Evolutionary conservation across 2,329 filamentous ascomycete species (phyloP).

Genomic region (Alternaria dauci): DNA sequence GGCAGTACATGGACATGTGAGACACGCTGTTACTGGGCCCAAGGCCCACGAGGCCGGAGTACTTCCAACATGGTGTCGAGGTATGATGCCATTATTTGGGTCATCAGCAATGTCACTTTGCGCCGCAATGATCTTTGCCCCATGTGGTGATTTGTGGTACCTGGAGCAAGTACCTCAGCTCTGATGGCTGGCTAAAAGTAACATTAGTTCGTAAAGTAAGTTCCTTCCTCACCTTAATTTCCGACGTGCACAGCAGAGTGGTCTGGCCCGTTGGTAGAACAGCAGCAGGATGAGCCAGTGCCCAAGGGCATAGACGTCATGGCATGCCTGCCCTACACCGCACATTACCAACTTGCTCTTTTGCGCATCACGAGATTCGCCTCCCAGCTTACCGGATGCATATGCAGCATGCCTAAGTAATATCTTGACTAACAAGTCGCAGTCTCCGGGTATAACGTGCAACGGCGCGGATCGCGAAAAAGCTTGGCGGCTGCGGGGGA

Average conservation of each 20-base stretch:
- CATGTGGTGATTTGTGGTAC: background rate
- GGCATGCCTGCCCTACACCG: background rate
- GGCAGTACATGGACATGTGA: conserved; percentile 1
- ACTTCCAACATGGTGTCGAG: conserved; percentile 1
- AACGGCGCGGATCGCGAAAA: conserved; percentile 13
- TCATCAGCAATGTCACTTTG: background rate
- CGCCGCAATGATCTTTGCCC: background rate
- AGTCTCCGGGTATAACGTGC: conserved; percentile 9
- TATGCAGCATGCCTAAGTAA: conserved; percentile 10
- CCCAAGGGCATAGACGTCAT: conserved; percentile 2
- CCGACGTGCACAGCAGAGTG: background rate
- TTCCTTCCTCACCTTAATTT: background rate
- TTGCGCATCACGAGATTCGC: conserved; percentile 8
- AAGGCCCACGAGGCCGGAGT: conserved; percentile 3
- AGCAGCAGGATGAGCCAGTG: background rate
- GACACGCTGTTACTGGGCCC: conserved; percentile 9
- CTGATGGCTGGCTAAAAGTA: background rate
- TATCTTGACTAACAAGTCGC: background rate
- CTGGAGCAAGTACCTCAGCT: background rate
- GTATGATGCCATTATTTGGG: conserved; percentile 4
- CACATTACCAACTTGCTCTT: conserved; percentile 7
- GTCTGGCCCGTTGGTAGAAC: background rate
- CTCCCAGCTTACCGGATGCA: conserved; percentile 5
- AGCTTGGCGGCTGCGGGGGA: conserved; percentile 15
- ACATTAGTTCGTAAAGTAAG: conserved; percentile 1